Base-by-base conservation (phyloP, 495 filamentous ascomycete species). In the Parathielavia appendiculata region DNA sequence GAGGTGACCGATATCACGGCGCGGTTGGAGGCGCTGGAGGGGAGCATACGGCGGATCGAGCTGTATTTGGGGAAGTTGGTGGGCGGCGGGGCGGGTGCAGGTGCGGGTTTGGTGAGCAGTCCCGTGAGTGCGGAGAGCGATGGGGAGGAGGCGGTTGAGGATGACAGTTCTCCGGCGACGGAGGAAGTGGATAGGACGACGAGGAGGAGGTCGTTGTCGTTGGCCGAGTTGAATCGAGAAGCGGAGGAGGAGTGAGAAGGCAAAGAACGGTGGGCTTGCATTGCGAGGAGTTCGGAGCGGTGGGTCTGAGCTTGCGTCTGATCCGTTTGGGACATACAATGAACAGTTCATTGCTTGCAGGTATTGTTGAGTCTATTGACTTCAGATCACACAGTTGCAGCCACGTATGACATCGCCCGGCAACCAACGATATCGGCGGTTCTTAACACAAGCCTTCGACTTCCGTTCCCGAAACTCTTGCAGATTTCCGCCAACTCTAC, bases 11-110 rank as follows among this genome's bases (percentile, higher is more conserved):
- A 66, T 38, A 55, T 78, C 22, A 63, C 62, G 5, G 43, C 62
- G 14, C 61, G 75, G n/a, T 47, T 78, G 53, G 70, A 68, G 44
- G 55, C 66, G 39, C 54, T 78, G 38, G 75, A 78, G 62, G 66
- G 66, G 52, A 63, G 66, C n/a, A 60, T 66, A 30, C 60, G 57
- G 43, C 61, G 75, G 51, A 73, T 78, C 36, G 72, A 78, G 59
- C 56, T 54, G 17, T 58, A 76, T 64, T 44, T 78, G 51, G 43
- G 30, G 52, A 66, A 54, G 61, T 49, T 76, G 53, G 63, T 65
- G 14, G 57, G 41, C 35, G 51, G n/a, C n/a, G 49, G 51, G 40
- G 47, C 46, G 8, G 61, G 45, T 43, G 49, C 17, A 19, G 45
- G 20, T 26, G 34, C 41, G 11, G 40, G 56, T 30, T 34, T 51